A percentile compares a stretch with the other conserved stretches of the same genome.
Evolutionary conservation across 2,329 filamentous ascomycete species (phyloP).

Genomic region (Aaosphaeria pasadenensis): DNA sequence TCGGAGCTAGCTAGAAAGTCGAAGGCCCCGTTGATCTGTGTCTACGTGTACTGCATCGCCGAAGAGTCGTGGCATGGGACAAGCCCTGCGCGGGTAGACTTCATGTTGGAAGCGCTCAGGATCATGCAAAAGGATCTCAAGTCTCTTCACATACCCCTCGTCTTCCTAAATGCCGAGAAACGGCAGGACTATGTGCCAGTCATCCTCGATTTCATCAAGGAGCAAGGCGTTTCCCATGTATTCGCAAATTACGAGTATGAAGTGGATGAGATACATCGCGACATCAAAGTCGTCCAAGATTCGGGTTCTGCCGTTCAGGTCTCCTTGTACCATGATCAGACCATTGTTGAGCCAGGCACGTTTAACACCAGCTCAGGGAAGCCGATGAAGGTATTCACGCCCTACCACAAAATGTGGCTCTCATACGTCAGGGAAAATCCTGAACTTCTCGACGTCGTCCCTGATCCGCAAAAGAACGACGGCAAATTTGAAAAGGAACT

Average conservation of each 20-base stretch:
- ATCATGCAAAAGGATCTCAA: conserved; percentile 47
- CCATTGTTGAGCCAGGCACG: conserved; percentile 45
- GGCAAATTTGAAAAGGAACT: conserved; percentile 26
- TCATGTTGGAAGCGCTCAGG: conserved; percentile 45
- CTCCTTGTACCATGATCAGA: conserved; percentile 49
- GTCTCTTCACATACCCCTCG: conserved; percentile 49
- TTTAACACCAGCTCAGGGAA: conserved; percentile 42
- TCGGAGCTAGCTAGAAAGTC: conserved; percentile 45
- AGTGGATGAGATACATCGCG: conserved; percentile 45
- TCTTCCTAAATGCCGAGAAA: conserved; percentile 43
- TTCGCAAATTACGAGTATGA: conserved; percentile 50
- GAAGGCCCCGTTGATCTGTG: conserved; percentile 42
- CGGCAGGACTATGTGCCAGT: conserved; percentile 42
- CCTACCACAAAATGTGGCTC: conserved; percentile 50
- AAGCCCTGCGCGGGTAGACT: conserved; percentile 47
- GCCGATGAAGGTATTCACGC: conserved; percentile 53
- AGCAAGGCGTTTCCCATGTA: conserved; percentile 46
- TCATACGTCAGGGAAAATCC: conserved; percentile 41
- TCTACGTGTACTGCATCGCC: conserved; percentile 47
- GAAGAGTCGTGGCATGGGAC: conserved; percentile 53
- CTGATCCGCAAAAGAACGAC: conserved; percentile 40
- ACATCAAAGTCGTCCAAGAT: conserved; percentile 43
- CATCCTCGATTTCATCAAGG: conserved; percentile 43
- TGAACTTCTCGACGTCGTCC: conserved; percentile 42
- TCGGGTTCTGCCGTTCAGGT: conserved; percentile 35